Base-by-base conservation (phyloP, 2,329 filamentous ascomycete species). In the Venturia asperata region DNA sequence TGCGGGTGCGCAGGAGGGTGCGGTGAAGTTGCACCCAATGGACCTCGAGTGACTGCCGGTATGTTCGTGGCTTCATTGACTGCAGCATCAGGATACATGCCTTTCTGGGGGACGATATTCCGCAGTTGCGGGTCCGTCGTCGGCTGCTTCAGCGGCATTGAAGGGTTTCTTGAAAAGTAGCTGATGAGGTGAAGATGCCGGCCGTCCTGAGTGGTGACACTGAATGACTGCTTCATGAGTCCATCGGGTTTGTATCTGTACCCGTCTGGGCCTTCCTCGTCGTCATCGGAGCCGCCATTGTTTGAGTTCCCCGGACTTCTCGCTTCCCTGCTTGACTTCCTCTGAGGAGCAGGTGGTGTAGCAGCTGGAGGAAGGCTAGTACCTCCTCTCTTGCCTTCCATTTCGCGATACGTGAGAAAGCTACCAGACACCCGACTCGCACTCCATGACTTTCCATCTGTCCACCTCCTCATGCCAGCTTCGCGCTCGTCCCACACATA, bases 401-500 rank as follows among this genome's bases (percentile, higher is more conserved):
- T 99, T 75, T 99, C 94, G 47, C 94, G 85, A 74, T 99, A 99
- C 9, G 94, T 97, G 67, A 99, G 78, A 75, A 99, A 99, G 79
- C 94, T 97, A 63, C 94, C 94, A 0, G 93, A 97, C 0, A 99
- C 94, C 68, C 94, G 86, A 78, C 93, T 97, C 42, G 94, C 94
- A 73, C 93, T 97, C 94, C 94, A 99, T 43, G 93, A 97, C 77
- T 99, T 99, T 65, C 94, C 94, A 72, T 99, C 94, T 0, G 94
- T 99, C 94, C 94, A 99, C 76, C 94, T 83, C 72, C 94, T 85
- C 94, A 99, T 99, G 70, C 94, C 94, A 13, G 94, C 94, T 80
- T 99, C 94, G 71, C 93, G 83, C 81, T 99, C 94, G 76, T 99
- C 94, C 94, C 94, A 99, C n/a, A 99, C 94, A 72, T 97, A 99